Conservation (phyloP, 148 eudicot genomes). For the Pharnaceum exiguum region DNA sequence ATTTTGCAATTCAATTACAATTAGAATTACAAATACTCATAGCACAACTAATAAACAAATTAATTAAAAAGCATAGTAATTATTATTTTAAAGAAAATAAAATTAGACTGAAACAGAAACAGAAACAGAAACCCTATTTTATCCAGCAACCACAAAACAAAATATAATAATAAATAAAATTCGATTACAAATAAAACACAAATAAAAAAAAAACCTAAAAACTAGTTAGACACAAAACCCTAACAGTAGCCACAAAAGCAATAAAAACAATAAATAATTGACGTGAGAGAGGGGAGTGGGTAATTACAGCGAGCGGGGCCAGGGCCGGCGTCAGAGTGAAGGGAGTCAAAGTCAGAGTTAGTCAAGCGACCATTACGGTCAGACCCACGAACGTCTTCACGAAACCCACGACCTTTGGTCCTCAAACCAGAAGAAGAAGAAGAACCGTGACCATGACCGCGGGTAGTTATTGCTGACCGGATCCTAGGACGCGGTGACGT, state of each 20-base stretch:
- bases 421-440: slow-evolving; percentile 27
- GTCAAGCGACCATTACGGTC: slow-evolving; percentile 49
- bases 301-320: slow-evolving; percentile 80
- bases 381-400: slow-evolving; percentile 44
- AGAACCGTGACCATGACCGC: too few relatives aligned
- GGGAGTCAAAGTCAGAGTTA: slow-evolving; percentile 58
- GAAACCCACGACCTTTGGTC: slow-evolving; percentile 79
- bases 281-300: not conserved
- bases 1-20: too few relatives aligned
- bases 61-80: too few relatives aligned
- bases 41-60: too few relatives aligned
- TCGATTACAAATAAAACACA: too few relatives aligned
- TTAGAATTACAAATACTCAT: too few relatives aligned
- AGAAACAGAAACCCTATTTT: too few relatives aligned
- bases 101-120: too few relatives aligned
- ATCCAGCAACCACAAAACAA: too few relatives aligned
- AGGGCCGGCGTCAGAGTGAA: slow-evolving; percentile 69
- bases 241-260: not conserved
- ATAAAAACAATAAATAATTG: not conserved
- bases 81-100: too few relatives aligned
- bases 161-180: too few relatives aligned
- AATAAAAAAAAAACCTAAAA: too few relatives aligned
- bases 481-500: slow-evolving; percentile 49
- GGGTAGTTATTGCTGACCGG: slow-evolving; percentile 72
- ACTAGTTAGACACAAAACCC: not conserved